These are phyloP conservation scores for Stipa capillata DNA, from an alignment of 176 grass and related monocot species.

Conservation along the genomic window DNA sequence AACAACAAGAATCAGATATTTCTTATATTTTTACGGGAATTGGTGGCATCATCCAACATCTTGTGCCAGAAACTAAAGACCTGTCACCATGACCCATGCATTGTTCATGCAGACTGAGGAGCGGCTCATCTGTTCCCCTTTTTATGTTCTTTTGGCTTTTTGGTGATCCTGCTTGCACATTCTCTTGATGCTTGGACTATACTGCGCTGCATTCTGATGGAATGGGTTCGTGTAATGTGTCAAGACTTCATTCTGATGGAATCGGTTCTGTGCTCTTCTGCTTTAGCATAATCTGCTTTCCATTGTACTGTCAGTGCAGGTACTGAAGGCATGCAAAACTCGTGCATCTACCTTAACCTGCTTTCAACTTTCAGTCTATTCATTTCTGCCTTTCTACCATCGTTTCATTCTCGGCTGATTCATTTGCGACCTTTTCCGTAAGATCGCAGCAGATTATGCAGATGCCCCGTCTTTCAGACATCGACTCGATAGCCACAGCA, in stretches of 20 bases:
- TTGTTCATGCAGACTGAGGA: not conserved
- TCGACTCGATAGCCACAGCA: not conserved
- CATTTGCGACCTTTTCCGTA: not conserved
- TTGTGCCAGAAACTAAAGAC: not conserved
- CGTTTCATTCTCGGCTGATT: not conserved
- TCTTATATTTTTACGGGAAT: too few species aligned
- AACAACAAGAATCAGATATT: not conserved
- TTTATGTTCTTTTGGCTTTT: not conserved
- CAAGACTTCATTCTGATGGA: conserved; percentile 10
- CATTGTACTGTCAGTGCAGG: not conserved
- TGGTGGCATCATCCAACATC: not conserved
- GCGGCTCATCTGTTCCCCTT: not conserved
- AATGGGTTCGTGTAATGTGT: not conserved
- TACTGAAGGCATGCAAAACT: not conserved
- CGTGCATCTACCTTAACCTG: not conserved
- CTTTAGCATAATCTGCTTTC: conserved; percentile 29
- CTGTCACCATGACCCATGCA: not conserved
- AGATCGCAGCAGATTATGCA: not conserved
- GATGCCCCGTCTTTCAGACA: conserved; percentile 10
- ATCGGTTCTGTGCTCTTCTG: conserved; percentile 10
- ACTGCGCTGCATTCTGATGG: not conserved
- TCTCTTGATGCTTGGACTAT: not conserved
- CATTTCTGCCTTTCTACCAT: not conserved
- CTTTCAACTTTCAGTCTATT: not conserved
- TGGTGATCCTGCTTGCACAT: not conserved